These are phyloP conservation scores for Takashimella koratensis DNA, from an alignment of 1,284 basidiomycete species.

Conservation along the genomic window DNA sequence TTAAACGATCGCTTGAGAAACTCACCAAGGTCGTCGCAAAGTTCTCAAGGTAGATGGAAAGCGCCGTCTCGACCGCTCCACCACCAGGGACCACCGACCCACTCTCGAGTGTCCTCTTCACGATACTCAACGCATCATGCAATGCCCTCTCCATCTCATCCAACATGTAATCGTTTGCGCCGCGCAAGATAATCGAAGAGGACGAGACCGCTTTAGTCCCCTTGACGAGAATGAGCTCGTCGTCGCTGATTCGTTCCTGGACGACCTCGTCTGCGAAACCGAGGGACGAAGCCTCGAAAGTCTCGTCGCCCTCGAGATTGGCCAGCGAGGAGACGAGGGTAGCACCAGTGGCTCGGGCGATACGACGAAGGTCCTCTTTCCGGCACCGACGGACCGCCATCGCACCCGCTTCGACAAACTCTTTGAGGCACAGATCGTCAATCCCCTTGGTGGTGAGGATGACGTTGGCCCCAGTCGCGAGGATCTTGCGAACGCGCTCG, in stretches of 20 bases:
- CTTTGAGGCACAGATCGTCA: conserved; percentile 96
- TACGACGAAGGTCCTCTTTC: conserved; percentile 95
- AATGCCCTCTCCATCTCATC: conserved; percentile 99
- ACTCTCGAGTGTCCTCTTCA: conserved; percentile 96
- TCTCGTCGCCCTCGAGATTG: conserved; percentile 97
- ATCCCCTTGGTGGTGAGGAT: conserved; percentile 98
- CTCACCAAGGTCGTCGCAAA: conserved; percentile 93
- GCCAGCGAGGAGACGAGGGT: conserved; percentile 89
- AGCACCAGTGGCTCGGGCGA: conserved; percentile 96
- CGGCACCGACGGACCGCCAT: conserved; percentile 97
- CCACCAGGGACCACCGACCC: conserved; percentile 95
- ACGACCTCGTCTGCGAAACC: conserved; percentile 92
- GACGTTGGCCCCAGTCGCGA: conserved; percentile 94
- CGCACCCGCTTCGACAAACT: conserved; percentile 98
- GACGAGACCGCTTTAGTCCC: conserved; percentile 96
- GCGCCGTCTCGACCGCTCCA: conserved; percentile 93
- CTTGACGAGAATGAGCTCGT: conserved; percentile 95
- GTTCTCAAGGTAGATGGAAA: conserved; percentile 98
- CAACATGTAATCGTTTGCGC: conserved; percentile 98
- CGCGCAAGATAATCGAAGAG: conserved; percentile 86
- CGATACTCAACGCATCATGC: conserved; percentile 90
- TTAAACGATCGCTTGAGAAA: conserved; percentile 11
- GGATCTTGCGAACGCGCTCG: conserved; percentile 92
- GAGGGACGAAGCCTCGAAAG: conserved; percentile 86
- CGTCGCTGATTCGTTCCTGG: conserved; percentile 97